Base-by-base conservation (phyloP, 768 basidiomycete genomes). In the Naganishia onofrii region DNA sequence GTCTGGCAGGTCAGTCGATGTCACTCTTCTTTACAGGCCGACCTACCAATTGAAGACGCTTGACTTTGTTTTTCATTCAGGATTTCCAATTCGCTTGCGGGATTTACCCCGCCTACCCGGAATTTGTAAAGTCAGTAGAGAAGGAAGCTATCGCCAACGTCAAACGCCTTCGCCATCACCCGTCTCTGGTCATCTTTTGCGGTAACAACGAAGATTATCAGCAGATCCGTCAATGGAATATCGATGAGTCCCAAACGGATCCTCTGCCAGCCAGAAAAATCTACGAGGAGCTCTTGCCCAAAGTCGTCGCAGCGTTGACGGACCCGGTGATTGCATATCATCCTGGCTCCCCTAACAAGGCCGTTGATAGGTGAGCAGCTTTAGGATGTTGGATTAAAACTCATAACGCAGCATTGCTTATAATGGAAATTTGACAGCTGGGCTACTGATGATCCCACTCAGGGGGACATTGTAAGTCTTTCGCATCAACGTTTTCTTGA, bases 51-150 rank as follows among this genome's bases (percentile, higher is more conserved):
- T n/a, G n/a, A n/a, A n/a, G 34, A 44, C 21, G 21, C 15, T 13
- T 19, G 36, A n/a, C n/a, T n/a, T n/a, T n/a, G 6, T n/a, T 23
- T 7, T 32, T 38, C 8, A 7, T 60, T 21, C 58, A 60, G 58
- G 95, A 97, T 81, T 94, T 96, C 81, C 89, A 91, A 89, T 97
- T 97, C 79, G 93, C 88, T 34, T 96, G 94, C 78, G 94, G 93
- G 0, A 77, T 92, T 88, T 95, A 96, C 77, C 93, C 93, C 0
- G 93, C 91, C 2, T 88, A 94, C 75, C 87, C 91, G 71, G 85
- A 88, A 8, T 89, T 94, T 76, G 74, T 92, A 48, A 84, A 85
- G 42, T 89, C 87, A 26, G 88, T 96, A 26, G 84, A 86, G 71
- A 80, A 84, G 38, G 94, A 98, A 79, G 93, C 89, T 7, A 87